A percentile compares a stretch with the other conserved stretches of the same genome.
phyloP scores from a whole-genome alignment of 139 green algal species.

The Zygnema circumcarinatum region DNA sequence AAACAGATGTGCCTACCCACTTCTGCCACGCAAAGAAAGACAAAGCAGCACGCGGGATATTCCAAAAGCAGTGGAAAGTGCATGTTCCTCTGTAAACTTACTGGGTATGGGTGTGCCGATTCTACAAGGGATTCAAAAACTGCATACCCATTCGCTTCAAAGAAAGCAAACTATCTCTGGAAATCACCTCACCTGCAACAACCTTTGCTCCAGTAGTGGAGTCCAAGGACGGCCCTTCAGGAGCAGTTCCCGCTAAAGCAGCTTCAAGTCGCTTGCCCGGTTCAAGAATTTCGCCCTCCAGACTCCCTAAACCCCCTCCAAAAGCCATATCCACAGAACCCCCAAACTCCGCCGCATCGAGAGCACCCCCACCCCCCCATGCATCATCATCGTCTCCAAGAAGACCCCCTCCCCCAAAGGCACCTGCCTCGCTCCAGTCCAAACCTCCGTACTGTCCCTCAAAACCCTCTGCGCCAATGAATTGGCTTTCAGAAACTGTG shows the following conservation, averaged over 20 bases:
- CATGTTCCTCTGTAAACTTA: no score
- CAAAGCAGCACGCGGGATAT: no score
- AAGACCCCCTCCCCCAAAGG: constrained; percentile 31
- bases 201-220: neutral
- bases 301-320: constrained; percentile 26
- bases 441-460: constrained; percentile 46
- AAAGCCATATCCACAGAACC: constrained; percentile 34
- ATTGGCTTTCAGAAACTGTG: neutral
- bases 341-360: constrained; percentile 53
- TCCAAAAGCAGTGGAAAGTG: no score
- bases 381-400: constrained; percentile 23
- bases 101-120: no score
- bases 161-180: no score
- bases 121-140: no score
- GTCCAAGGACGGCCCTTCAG: neutral
- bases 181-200: constrained; percentile 2
- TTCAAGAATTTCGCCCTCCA: neutral
- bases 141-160: no score
- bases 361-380: constrained; percentile 31
- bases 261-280: constrained; percentile 6
- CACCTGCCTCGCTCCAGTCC: constrained; percentile 36
- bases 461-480: constrained; percentile 37
- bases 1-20: no score
- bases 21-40: no score
- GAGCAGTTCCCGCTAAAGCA: constrained; percentile 6